Base-by-base conservation (phyloP, 1,284 basidiomycete species). In the Ceratobasidium theobromae region DNA sequence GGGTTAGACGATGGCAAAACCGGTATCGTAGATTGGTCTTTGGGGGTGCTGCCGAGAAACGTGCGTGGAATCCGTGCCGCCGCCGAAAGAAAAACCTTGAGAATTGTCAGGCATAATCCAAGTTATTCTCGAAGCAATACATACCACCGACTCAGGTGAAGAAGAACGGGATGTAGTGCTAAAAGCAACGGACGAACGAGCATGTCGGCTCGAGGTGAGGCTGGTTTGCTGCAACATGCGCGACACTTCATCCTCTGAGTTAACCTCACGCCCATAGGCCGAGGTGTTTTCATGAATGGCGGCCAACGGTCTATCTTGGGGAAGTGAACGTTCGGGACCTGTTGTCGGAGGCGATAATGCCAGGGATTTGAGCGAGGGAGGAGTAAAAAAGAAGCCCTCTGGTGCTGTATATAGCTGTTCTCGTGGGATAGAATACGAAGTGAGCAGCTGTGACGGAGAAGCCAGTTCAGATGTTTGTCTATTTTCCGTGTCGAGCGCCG, bases 21-120 rank as follows among this genome's bases (percentile, higher is more conserved):
- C n/a, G n/a, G n/a, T n/a, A n/a, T n/a, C n/a, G n/a, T n/a, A n/a
- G n/a, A n/a, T n/a, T n/a, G n/a, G n/a, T n/a, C n/a, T n/a, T n/a
- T n/a, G n/a, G n/a, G n/a, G n/a, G 48, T 25, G 25, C 38, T 28
- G 21, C 58, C 35, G 21, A 64, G 48, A 27, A 64, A 64, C 12
- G 58, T 9, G 46, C 49, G 48, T 4, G 58, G 58, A 48, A 64
- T 27, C 23, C 48, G 51, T 21, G 58, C 23, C 14, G 43, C 52
- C 28, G 58, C 25, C 12, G 58, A 64, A 12, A 64, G 35, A 64
- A 64, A 64, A 12, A 64, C 48, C 58, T 64, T 12, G n/a, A n/a
- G 9, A 45, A 45, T n/a, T 32, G 48, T 51, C 28, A 12, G 35
- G 6, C 18, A 28, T 30, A 12, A 48, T 5, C 16, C 27, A 14